phyloP scores from a whole-genome alignment of 805 yeast species.

The Metahyphopichia silvanorum region DNA sequence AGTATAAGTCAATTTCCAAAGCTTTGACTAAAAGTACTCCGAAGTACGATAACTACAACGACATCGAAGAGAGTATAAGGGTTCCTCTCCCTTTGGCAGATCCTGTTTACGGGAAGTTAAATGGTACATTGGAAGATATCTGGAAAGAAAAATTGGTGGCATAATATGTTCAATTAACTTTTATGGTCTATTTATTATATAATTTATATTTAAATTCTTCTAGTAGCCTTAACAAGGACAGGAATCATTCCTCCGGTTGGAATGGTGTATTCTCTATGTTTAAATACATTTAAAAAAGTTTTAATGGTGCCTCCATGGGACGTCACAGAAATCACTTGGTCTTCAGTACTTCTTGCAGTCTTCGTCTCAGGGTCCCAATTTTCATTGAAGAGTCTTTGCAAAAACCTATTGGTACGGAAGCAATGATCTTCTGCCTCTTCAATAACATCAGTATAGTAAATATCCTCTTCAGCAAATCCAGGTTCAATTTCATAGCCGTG shows the following conservation, averaged over 20 bases:
- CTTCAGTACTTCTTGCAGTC: constrained; percentile 17
- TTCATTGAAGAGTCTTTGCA: constrained; percentile 29
- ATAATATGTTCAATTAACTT: neutral
- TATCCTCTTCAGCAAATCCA: constrained; percentile 46
- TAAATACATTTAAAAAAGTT: constrained; percentile 46
- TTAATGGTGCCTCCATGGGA: constrained; percentile 63
- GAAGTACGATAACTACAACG: neutral
- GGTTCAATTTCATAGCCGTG: constrained; percentile 34
- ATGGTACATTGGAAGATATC: constrained; percentile 1
- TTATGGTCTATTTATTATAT: neutral
- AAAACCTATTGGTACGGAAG: constrained; percentile 40
- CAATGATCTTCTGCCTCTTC: constrained; percentile 49
- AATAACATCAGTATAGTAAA: constrained; percentile 33
- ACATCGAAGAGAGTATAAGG: neutral
- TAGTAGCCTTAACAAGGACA: constrained; percentile 46
- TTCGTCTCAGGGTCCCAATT: constrained; percentile 12
- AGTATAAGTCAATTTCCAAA: constrained; percentile 2
- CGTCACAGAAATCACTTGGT: constrained; percentile 42
- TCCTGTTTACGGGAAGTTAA: constrained; percentile 1
- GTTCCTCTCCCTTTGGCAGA: constrained; percentile 2
- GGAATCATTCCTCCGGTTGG: constrained; percentile 69
- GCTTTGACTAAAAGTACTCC: neutral
- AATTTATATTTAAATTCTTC: neutral
- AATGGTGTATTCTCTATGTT: constrained; percentile 55
- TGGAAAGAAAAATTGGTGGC: constrained; percentile 1